Conservation (phyloP, 805 yeast genomes). For the Yamadazyma endophytica region DNA sequence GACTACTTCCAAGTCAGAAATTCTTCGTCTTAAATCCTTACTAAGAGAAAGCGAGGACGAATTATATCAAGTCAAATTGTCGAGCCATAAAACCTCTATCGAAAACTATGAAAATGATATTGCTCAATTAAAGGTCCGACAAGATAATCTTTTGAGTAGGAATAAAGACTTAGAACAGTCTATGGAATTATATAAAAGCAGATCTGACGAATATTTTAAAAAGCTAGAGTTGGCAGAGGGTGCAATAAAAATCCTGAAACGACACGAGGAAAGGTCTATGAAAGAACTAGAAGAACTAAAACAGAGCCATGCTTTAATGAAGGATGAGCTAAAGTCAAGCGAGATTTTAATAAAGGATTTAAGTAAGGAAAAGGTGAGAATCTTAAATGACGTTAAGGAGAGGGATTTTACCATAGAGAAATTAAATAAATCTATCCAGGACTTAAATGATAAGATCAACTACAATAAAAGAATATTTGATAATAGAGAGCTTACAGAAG, state of each 20-base stretch:
- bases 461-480: slow-evolving; percentile 47
- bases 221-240: slow-evolving; percentile 78
- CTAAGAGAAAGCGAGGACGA: slow-evolving; percentile 42
- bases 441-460: slow-evolving; percentile 52
- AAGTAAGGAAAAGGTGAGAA: slow-evolving; percentile 44
- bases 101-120: slow-evolving; percentile 33
- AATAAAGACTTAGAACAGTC: slow-evolving; percentile 52
- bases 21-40: slow-evolving; percentile 36
- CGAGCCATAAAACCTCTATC: slow-evolving; percentile 35
- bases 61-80: slow-evolving; percentile 37
- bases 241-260: slow-evolving; percentile 57
- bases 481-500: slow-evolving; percentile 38
- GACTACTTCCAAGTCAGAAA: slow-evolving; percentile 36
- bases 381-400: slow-evolving; percentile 55
- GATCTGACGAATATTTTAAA: slow-evolving; percentile 70
- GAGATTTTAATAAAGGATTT: slow-evolving; percentile 52
- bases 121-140: slow-evolving; percentile 50
- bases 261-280: slow-evolving; percentile 53
- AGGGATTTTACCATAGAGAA: slow-evolving; percentile 52
- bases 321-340: slow-evolving; percentile 50
- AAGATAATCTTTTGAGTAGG: slow-evolving; percentile 54
- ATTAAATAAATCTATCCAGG: slow-evolving; percentile 42
- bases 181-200: slow-evolving; percentile 57
- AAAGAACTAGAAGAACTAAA: slow-evolving; percentile 45
- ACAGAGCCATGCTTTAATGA: slow-evolving; percentile 41